Evolutionary conservation across 2,329 filamentous ascomycete species (phyloP).

Genomic region (Botrytis hyacinthi): DNA sequence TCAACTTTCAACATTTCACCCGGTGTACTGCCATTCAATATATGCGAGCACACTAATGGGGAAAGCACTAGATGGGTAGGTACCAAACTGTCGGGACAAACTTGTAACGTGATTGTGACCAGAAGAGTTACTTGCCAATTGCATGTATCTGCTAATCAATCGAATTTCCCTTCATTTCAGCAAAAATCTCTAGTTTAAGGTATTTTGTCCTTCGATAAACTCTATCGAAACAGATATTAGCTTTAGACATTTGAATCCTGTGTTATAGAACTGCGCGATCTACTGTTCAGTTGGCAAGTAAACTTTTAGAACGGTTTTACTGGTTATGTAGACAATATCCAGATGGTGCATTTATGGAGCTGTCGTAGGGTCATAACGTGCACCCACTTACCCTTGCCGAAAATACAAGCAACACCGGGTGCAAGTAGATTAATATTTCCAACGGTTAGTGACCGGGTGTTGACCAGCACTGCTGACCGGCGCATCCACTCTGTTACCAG

Average conservation of each 20-base stretch:
- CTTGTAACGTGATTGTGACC: not conserved
- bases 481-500: not conserved
- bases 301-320: not conserved
- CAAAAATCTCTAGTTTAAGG: not conserved
- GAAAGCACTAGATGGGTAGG: not conserved
- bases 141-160: not conserved
- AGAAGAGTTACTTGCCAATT: not conserved
- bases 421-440: not conserved
- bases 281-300: not conserved
- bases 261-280: not conserved
- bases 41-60: not conserved
- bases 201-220: not conserved
- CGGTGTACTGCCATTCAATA: not conserved
- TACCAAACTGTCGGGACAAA: not conserved
- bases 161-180: not conserved
- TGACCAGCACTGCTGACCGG: not conserved
- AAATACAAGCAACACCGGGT: not conserved
- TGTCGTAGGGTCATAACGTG: not conserved
- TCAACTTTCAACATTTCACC: not conserved
- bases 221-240: not conserved
- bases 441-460: not conserved
- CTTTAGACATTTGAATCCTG: not conserved
- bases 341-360: not conserved
- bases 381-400: not conserved
- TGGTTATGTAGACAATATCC: not conserved